phyloP scores from a whole-genome alignment of 2,329 filamentous ascomycete genomes.

The Fusarium sp. region DNA sequence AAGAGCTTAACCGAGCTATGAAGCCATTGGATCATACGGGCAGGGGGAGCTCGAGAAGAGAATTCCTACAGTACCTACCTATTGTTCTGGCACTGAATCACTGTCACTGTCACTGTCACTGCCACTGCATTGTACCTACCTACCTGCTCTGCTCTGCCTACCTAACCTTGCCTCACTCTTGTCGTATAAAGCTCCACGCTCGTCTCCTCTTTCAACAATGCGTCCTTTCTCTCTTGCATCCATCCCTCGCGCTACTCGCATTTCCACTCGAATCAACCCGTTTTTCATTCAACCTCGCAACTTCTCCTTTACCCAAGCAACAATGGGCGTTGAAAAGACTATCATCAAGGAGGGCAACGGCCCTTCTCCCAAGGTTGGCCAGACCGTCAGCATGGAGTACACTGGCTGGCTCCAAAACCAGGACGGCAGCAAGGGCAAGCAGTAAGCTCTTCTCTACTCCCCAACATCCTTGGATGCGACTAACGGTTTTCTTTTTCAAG shows the following conservation, averaged over 20 bases:
- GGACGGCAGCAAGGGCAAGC: constrained; percentile 73
- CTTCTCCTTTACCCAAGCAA: constrained; percentile 48
- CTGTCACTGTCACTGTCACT: constrained; percentile 10
- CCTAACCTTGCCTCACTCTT: constrained; percentile 15
- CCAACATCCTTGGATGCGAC: background rate
- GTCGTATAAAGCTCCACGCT: constrained; percentile 40
- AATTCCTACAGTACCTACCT: constrained; percentile 4
- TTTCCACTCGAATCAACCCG: constrained; percentile 35
- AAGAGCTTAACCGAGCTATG: constrained; percentile 39
- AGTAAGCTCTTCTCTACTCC: constrained; percentile 67
- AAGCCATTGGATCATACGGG: constrained; percentile 36
- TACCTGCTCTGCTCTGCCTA: background rate
- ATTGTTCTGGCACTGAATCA: constrained; percentile 33
- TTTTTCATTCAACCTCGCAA: constrained; percentile 36
- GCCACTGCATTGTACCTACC: constrained; percentile 22
- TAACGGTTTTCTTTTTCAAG: constrained; percentile 59
- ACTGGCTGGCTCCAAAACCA: constrained; percentile 86
- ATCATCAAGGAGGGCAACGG: constrained; percentile 71
- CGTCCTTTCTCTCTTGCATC: constrained; percentile 41
- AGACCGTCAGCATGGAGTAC: constrained; percentile 90
- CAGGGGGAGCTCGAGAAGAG: constrained; percentile 38
- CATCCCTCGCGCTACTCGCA: constrained; percentile 33
- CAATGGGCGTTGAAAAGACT: constrained; percentile 81
- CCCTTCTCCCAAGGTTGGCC: constrained; percentile 71
- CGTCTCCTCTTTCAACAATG: constrained; percentile 32